phyloP scores from a whole-genome alignment of 106 monocot species.

The Allium cepa region DNA sequence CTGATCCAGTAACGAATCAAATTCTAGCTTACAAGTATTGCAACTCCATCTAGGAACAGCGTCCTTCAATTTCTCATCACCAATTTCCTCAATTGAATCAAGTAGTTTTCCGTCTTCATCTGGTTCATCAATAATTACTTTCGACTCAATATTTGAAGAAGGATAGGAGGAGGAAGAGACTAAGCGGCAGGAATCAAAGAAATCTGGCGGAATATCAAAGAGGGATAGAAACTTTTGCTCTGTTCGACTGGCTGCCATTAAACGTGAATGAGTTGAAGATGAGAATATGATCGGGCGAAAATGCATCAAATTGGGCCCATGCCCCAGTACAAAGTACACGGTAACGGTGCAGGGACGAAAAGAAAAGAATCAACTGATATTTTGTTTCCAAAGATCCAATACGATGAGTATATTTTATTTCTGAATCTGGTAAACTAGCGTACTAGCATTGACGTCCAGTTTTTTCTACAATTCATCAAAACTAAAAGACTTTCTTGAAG shows the following conservation, averaged over 20 bases:
- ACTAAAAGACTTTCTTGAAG: too few relatives aligned
- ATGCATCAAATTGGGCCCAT: too few relatives aligned
- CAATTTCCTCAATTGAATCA: not conserved
- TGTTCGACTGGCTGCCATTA: constrained; percentile 24
- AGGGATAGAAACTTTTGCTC: constrained; percentile 32
- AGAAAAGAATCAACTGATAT: too few relatives aligned
- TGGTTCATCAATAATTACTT: not conserved
- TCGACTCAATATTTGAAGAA: not conserved
- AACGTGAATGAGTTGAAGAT: not conserved
- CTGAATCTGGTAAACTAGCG: too few relatives aligned
- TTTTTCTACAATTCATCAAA: too few relatives aligned
- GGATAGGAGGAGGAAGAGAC: constrained; percentile 21
- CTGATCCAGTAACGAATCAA: constrained; percentile 85
- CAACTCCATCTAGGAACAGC: constrained; percentile 55
- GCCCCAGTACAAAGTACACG: too few relatives aligned
- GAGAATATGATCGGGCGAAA: not conserved
- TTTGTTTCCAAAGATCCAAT: too few relatives aligned
- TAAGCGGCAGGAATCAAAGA: constrained; percentile 63
- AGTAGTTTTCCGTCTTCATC: not conserved
- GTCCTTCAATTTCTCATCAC: constrained; percentile 14
- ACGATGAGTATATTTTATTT: too few relatives aligned
- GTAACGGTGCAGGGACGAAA: too few relatives aligned
- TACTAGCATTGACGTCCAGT: too few relatives aligned
- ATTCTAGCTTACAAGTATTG: constrained; percentile 69
- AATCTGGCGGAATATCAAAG: constrained; percentile 73